Conservation (phyloP, 345 rosid species). For the Sapria himalayana region DNA sequence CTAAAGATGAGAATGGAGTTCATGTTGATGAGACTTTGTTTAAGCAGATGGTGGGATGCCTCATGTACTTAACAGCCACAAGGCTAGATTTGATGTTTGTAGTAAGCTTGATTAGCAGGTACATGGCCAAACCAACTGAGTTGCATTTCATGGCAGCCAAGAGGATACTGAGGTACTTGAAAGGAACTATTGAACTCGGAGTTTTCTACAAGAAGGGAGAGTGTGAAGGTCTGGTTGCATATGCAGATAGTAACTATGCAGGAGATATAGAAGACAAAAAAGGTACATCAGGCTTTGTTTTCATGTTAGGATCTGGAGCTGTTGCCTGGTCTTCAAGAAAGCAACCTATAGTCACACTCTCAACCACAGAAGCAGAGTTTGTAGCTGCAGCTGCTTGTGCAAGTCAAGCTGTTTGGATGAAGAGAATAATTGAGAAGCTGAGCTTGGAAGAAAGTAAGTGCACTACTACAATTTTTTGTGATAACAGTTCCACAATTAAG, state of each 20-base stretch:
- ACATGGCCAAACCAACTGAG: not conserved
- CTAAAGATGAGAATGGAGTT: not conserved
- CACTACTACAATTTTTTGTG: slow-evolving; percentile 2
- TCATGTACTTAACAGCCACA: not conserved
- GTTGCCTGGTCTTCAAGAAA: slow-evolving; percentile 2
- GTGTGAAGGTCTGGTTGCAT: not conserved
- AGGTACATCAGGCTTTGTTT: not conserved
- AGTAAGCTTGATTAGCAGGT: not conserved
- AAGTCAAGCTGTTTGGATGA: slow-evolving; percentile 1
- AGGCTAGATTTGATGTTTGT: not conserved
- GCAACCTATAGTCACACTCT: too few species aligned
- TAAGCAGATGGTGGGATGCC: slow-evolving; percentile 3
- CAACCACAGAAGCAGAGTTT: not conserved
- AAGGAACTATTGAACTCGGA: not conserved
- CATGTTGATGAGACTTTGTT: not conserved
- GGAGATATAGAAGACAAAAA: not conserved
- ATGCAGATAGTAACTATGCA: not conserved
- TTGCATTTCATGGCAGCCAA: slow-evolving; percentile 2
- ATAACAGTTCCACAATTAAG: not conserved
- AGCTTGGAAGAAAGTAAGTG: slow-evolving; percentile 1
- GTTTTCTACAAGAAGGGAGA: not conserved
- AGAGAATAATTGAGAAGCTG: slow-evolving; percentile 2
- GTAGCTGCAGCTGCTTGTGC: slow-evolving; percentile 1
- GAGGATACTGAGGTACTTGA: slow-evolving; percentile 1
- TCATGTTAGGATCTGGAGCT: slow-evolving; percentile 4